Evolutionary conservation across 2,329 filamentous ascomycete species (phyloP).

Genomic region (Venturia pyrina): DNA sequence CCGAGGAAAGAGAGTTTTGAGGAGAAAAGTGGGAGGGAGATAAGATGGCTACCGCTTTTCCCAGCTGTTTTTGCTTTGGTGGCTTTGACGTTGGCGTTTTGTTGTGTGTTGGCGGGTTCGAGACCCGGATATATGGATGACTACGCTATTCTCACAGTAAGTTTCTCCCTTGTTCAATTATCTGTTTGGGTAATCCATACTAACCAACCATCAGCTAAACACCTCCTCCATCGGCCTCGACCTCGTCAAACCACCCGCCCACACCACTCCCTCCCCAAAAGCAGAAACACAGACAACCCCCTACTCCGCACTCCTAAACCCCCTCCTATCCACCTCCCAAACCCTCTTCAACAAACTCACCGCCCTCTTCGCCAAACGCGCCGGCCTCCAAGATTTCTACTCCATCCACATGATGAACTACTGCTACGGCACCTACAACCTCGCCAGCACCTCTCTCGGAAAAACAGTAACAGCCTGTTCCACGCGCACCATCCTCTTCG

Average conservation of each 20-base stretch:
- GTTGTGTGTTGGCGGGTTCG: slow-evolving; percentile 52
- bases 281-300: not conserved
- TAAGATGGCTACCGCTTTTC: slow-evolving; percentile 29
- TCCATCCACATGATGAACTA: slow-evolving; percentile 50
- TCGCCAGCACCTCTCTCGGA: slow-evolving; percentile 31
- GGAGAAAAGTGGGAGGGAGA: not conserved
- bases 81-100: slow-evolving; percentile 48
- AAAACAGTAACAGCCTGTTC: slow-evolving; percentile 47
- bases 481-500: slow-evolving; percentile 42
- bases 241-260: slow-evolving; percentile 23
- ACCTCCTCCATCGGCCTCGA: slow-evolving; percentile 26
- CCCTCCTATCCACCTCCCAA: slow-evolving; percentile 27
- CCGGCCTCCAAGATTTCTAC: slow-evolving; percentile 52
- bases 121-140: slow-evolving; percentile 46
- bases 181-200: not conserved
- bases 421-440: slow-evolving; percentile 44
- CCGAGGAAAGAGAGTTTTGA: not conserved
- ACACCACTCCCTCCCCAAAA: not conserved
- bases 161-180: not conserved
- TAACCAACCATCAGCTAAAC: slow-evolving; percentile 23
- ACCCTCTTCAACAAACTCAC: slow-evolving; percentile 30
- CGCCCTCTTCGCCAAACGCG: slow-evolving; percentile 33
- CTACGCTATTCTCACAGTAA: slow-evolving; percentile 42
- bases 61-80: slow-evolving; percentile 41
- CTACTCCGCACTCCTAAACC: slow-evolving; percentile 18